Base-by-base conservation (phyloP, 768 basidiomycete genomes). In the Pisolithus microcarpus region DNA sequence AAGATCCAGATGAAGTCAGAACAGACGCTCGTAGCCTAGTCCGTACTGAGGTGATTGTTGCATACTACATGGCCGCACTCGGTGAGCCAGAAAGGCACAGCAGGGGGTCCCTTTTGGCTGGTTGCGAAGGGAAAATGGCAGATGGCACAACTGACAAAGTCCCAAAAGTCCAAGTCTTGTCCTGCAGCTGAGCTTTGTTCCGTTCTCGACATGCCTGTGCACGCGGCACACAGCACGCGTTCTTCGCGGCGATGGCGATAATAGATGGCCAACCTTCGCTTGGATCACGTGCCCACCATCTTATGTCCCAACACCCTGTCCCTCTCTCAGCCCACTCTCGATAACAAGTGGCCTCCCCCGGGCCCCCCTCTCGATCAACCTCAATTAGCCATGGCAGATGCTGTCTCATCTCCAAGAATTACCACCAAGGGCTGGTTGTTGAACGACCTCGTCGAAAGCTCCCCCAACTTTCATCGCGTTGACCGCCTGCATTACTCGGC, bases 41-140 rank as follows among this genome's bases (percentile, higher is more conserved):
- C 34, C 34, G 34, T 34, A 91, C 90, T 87, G 63, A 92, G 80
- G 68, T 92, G 90, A 37, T 78, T 75, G 61, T 92, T 91, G 74
- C 90, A 92, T 24, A 91, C 58, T 51, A 91, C 77, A 72, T 92
- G 90, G 0, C 87, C 87, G 58, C 90, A 92, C 64, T 91, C 87
- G 1, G 90, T 90, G 53, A 91, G 72, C 90, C 90, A 92, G 64
- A 91, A 92, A 0, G 90, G 90, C 24, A 87, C 68, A 3, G 76
- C 72, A 9, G 82, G 75, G 1, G 70, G 67, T 0, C 75, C 77
- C 38, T 72, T 69, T 36, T 76, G 73, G n/a, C 64, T 65, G 2
- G 78, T 69, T 7, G 71, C 60, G 58, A 85, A 91, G 0, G 82
- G 77, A 24, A 87, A 72, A 55, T 82, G 81, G 58, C 90, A 92